Evolutionary conservation across 2,329 filamentous ascomycete genomes (phyloP).

Genomic region (Phaeophleospora eucalypticola): DNA sequence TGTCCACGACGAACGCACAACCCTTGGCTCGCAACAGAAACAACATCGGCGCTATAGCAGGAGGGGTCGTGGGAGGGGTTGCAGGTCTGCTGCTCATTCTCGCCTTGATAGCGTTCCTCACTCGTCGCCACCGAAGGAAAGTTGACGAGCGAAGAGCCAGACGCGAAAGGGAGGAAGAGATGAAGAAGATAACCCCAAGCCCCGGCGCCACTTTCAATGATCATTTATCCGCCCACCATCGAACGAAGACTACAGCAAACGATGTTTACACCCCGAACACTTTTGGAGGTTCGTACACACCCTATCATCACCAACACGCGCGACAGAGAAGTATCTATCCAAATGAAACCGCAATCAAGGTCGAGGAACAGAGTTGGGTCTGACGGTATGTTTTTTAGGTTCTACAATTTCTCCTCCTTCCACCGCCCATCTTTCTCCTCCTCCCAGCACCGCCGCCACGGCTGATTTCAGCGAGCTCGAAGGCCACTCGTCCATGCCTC

Average conservation of each 20-base stretch:
- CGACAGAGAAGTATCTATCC: constrained; percentile 27
- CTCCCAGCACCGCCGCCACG: constrained; percentile 7
- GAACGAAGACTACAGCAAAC: constrained; percentile 23
- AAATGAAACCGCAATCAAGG: constrained; percentile 3
- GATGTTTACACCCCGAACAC: constrained; percentile 27
- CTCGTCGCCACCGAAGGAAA: constrained; percentile 31
- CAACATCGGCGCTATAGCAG: constrained; percentile 36
- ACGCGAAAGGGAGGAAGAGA: not conserved
- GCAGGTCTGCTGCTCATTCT: constrained; percentile 27
- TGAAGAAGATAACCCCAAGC: not conserved
- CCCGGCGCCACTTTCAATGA: constrained; percentile 2
- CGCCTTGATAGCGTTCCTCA: constrained; percentile 32
- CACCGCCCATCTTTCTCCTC: not conserved
- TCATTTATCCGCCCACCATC: constrained; percentile 14
- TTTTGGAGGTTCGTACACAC: constrained; percentile 29
- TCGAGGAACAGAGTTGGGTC: constrained; percentile 23
- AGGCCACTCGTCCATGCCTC: constrained; percentile 13
- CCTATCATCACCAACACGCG: constrained; percentile 18
- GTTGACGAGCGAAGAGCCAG: constrained; percentile 19
- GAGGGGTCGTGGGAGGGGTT: constrained; percentile 38
- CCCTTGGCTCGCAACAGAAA: not conserved
- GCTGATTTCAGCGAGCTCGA: constrained; percentile 21
- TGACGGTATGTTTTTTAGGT: constrained; percentile 25
- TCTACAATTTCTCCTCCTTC: constrained; percentile 4
- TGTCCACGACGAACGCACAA: constrained; percentile 4